Evolutionary conservation across 192 early-diverging fungal species (phyloP).

Genomic region (Coemansia sp.): DNA sequence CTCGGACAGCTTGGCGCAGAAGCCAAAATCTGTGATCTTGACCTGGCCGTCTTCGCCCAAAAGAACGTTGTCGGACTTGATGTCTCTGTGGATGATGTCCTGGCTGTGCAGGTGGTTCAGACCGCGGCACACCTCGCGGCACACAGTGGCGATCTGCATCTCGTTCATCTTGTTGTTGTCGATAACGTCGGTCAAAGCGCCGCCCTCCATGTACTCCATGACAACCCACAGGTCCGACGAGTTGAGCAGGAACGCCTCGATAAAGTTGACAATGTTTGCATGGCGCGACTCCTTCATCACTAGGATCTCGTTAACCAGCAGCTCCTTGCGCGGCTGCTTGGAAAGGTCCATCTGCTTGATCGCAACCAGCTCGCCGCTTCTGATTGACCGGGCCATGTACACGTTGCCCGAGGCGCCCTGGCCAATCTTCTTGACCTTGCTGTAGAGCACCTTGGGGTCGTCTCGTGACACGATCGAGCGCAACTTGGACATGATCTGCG

Average conservation of each 20-base stretch:
- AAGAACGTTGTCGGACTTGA: constrained; percentile 88
- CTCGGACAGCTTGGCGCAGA: constrained; percentile 88
- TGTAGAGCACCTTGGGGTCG: constrained; percentile 88
- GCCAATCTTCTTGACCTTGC: constrained; percentile 94
- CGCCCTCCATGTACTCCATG: constrained; percentile 99
- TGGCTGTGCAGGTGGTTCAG: constrained; percentile 77
- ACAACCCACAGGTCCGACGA: constrained; percentile 91
- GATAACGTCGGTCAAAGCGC: constrained; percentile 95
- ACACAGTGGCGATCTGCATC: constrained; percentile 91
- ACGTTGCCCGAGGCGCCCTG: constrained; percentile 99
- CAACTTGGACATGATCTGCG: constrained; percentile 93
- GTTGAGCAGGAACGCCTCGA: constrained; percentile 87
- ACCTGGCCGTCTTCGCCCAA: constrained; percentile 78
- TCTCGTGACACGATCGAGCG: constrained; percentile 85
- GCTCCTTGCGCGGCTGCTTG: constrained; percentile 85
- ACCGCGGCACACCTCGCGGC: constrained; percentile 78
- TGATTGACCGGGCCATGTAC: constrained; percentile 81
- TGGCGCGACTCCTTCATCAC: constrained; percentile 93
- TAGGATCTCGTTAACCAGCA: constrained; percentile 89
- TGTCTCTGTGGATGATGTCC: constrained; percentile 89
- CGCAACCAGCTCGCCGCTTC: constrained; percentile 75
- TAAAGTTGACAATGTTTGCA: constrained; percentile 96
- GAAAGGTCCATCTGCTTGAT: constrained; percentile 94
- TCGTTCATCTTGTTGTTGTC: constrained; percentile 93
- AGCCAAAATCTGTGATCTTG: constrained; percentile 94